Evolutionary conservation across 441 rosid genomes (phyloP).

Genomic region (Dalechampia spathulata): DNA sequence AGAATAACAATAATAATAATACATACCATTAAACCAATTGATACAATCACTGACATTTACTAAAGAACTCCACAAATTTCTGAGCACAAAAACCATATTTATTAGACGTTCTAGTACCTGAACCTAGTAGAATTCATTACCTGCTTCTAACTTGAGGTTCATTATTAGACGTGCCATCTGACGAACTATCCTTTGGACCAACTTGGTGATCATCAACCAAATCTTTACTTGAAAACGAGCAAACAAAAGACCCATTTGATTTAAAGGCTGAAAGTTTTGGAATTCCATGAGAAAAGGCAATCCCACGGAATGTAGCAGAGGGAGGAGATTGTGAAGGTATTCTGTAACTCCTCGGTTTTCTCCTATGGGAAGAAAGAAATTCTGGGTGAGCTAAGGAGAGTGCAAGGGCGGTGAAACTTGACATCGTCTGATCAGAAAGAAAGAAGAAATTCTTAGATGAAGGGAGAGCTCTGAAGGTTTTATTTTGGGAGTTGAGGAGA

Average conservation of each 20-base stretch:
- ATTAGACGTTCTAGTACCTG: neutral
- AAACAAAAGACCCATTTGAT: constrained; percentile 15
- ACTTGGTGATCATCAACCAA: constrained; percentile 12
- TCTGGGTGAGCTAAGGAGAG: constrained; percentile 22
- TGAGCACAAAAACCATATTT: neutral
- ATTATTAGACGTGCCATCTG: constrained; percentile 4
- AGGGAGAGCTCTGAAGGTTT: no score
- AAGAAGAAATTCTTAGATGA: no score
- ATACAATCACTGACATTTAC: no score
- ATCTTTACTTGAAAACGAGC: constrained; percentile 19
- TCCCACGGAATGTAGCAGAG: constrained; percentile 10
- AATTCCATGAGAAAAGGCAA: constrained; percentile 7
- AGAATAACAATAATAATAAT: no score
- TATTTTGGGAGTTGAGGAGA: no score
- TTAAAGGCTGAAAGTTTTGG: constrained; percentile 15
- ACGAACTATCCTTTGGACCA: constrained; percentile 8
- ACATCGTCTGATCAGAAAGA: constrained; percentile 20
- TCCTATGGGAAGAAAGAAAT: constrained; percentile 10
- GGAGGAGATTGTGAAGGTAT: constrained; percentile 9
- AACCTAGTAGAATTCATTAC: constrained; percentile 11
- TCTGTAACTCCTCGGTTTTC: constrained; percentile 4
- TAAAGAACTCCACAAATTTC: neutral
- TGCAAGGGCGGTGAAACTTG: constrained; percentile 22
- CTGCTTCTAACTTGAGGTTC: constrained; percentile 35
- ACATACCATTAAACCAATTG: no score